These are phyloP conservation scores for Diaporthe destruens DNA, from an alignment of 2,329 filamentous ascomycete genomes.

Conservation along the genomic window DNA sequence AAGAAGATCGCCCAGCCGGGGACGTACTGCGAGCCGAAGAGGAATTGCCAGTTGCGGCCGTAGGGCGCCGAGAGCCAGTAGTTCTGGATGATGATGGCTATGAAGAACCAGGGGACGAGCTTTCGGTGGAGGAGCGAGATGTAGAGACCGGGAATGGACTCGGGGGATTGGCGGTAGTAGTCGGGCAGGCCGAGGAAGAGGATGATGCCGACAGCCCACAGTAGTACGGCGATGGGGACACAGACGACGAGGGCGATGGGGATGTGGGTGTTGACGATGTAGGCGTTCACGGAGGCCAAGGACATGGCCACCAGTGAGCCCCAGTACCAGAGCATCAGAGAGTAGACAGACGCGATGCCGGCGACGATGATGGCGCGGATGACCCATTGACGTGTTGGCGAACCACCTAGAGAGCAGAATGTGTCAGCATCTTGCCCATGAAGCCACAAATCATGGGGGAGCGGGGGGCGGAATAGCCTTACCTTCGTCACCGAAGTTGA, in stretches of 20 bases:
- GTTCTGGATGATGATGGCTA: constrained; percentile 74
- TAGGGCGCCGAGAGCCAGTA: constrained; percentile 76
- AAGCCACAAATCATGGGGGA: constrained; percentile 72
- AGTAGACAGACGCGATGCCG: constrained; percentile 75
- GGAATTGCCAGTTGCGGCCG: constrained; percentile 75
- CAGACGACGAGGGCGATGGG: constrained; percentile 60
- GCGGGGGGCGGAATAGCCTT: constrained; percentile 54
- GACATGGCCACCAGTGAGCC: constrained; percentile 65
- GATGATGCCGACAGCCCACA: constrained; percentile 68
- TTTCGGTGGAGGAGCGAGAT: constrained; percentile 71
- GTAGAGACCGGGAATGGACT: constrained; percentile 75
- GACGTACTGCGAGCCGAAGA: constrained; percentile 70
- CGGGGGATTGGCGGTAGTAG: constrained; percentile 75
- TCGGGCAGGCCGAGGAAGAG: constrained; percentile 73
- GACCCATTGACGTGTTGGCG: constrained; percentile 75
- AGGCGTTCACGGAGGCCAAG: constrained; percentile 56
- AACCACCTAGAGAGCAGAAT: constrained; percentile 57
- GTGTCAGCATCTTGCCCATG: constrained; percentile 27
- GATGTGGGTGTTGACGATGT: constrained; percentile 51
- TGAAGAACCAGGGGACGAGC: constrained; percentile 77
- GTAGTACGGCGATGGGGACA: constrained; percentile 67
- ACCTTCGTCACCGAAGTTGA: constrained; percentile 74
- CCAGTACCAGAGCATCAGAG: constrained; percentile 77
- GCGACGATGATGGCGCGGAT: constrained; percentile 76
- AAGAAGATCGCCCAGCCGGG: constrained; percentile 68